These are phyloP conservation scores for Megacollybia marginata DNA, from an alignment of 768 basidiomycete genomes.

Conservation along the genomic window DNA sequence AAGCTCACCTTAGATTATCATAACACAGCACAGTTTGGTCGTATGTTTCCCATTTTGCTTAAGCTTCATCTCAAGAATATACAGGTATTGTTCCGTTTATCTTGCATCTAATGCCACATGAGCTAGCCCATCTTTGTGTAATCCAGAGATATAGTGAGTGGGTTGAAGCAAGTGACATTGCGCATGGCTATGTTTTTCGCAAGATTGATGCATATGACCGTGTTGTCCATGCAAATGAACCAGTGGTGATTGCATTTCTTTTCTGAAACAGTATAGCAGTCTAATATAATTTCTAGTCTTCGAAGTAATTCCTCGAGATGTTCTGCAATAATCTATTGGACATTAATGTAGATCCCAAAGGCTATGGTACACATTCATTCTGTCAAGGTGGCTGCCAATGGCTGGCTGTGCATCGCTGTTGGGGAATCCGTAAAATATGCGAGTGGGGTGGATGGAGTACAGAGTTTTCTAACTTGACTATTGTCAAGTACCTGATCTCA, in stretches of 20 bases:
- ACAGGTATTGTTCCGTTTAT: slow-evolving; percentile 12
- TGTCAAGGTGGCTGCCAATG: slow-evolving; percentile 22
- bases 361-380: slow-evolving; percentile 22
- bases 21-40: slow-evolving; percentile 14
- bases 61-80: neutral
- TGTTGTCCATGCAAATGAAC: slow-evolving; percentile 2
- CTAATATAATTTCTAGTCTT: slow-evolving; percentile 6
- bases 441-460: slow-evolving; percentile 24
- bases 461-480: too few relatives aligned
- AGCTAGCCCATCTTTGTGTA: slow-evolving; percentile 10
- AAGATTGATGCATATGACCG: slow-evolving; percentile 8
- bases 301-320: slow-evolving; percentile 15
- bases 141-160: slow-evolving; percentile 8
- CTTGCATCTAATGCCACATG: slow-evolving; percentile 2
- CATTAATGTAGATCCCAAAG: slow-evolving; percentile 15
- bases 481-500: too few relatives aligned
- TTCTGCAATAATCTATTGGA: slow-evolving; percentile 21
- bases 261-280: neutral
- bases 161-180: slow-evolving; percentile 2
- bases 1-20: slow-evolving; percentile 6
- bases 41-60: slow-evolving; percentile 4
- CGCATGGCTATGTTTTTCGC: slow-evolving; percentile 6
- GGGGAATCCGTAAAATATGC: slow-evolving; percentile 20
- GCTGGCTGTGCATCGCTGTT: slow-evolving; percentile 15
- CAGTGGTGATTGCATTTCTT: too few relatives aligned